Evolutionary conservation across 2,329 filamentous ascomycete genomes (phyloP).

Genomic region (Phyllosticta citriasiana): DNA sequence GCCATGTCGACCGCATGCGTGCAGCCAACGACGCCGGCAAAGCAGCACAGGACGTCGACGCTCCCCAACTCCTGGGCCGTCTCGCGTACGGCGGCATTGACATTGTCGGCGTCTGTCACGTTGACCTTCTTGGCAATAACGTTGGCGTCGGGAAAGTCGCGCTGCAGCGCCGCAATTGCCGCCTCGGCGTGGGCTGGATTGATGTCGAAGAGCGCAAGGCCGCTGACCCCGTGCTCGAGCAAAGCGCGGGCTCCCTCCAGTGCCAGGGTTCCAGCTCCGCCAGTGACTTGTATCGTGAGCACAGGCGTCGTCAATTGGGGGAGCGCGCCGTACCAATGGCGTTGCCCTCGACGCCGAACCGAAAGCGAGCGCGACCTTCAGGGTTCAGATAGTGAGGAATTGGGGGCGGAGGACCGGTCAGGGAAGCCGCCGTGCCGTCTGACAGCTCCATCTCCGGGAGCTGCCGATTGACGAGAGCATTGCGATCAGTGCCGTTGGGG

Average conservation of each 20-base stretch:
- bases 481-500: constrained; percentile 29
- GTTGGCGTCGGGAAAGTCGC: constrained; percentile 44
- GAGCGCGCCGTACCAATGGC: constrained; percentile 36
- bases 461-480: constrained; percentile 34
- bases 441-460: constrained; percentile 43
- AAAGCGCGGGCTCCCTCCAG: constrained; percentile 50
- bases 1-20: constrained; percentile 51
- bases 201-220: constrained; percentile 53
- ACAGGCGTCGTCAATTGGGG: background rate
- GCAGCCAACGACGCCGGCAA: constrained; percentile 59
- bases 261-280: constrained; percentile 55
- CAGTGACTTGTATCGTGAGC: constrained; percentile 40
- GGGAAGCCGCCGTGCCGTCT: constrained; percentile 29
- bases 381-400: constrained; percentile 32
- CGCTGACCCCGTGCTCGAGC: constrained; percentile 55
- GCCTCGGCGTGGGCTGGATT: constrained; percentile 33
- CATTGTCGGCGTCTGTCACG: constrained; percentile 45
- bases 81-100: constrained; percentile 32
- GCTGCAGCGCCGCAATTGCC: constrained; percentile 37
- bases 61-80: constrained; percentile 37
- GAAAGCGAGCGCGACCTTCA: constrained; percentile 33
- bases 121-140: constrained; percentile 47
- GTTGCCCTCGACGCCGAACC: constrained; percentile 45
- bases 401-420: constrained; percentile 36
- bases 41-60: constrained; percentile 50